These are phyloP conservation scores for Tetrahymena thermophila DNA, from an alignment of 73 alveolate genomes.

Conservation along the genomic window DNA sequence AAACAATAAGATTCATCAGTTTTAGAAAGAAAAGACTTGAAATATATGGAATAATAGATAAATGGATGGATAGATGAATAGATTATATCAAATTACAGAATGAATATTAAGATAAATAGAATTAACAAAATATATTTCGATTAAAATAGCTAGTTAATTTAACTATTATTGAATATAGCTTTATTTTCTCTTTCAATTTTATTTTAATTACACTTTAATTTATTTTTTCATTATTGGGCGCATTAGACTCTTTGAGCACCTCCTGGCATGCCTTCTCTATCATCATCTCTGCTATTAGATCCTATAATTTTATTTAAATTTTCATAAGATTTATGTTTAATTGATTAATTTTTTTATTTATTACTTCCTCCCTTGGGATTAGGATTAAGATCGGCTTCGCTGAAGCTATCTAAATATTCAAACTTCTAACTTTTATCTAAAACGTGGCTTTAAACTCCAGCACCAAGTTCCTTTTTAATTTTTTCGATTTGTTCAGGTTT, in stretches of 20 bases:
- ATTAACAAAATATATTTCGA: not conserved
- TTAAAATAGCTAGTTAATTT: not conserved
- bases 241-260: slow-evolving; percentile 42
- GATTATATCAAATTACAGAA: not conserved
- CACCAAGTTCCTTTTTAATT: slow-evolving; percentile 8
- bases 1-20: too few relatives aligned
- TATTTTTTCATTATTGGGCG: slow-evolving; percentile 28
- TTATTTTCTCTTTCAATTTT: not conserved
- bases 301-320: not conserved
- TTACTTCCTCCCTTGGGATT: slow-evolving; percentile 43
- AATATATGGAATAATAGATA: not conserved
- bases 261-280: slow-evolving; percentile 17
- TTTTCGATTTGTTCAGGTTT: slow-evolving; percentile 13
- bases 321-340: not conserved
- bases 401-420: not conserved
- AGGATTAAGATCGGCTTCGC: slow-evolving; percentile 15
- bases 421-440: slow-evolving; percentile 1
- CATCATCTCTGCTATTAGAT: slow-evolving; percentile 11
- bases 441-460: not conserved
- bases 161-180: not conserved
- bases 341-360: not conserved
- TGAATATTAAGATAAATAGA: not conserved
- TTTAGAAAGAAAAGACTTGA: too few relatives aligned
- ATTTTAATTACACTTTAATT: not conserved
- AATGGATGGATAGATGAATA: not conserved